Evolutionary conservation across 495 filamentous ascomycete genomes (phyloP), one percentile per base, ranked within the genome.

Genomic region (Aspergillus ostianus): DNA sequence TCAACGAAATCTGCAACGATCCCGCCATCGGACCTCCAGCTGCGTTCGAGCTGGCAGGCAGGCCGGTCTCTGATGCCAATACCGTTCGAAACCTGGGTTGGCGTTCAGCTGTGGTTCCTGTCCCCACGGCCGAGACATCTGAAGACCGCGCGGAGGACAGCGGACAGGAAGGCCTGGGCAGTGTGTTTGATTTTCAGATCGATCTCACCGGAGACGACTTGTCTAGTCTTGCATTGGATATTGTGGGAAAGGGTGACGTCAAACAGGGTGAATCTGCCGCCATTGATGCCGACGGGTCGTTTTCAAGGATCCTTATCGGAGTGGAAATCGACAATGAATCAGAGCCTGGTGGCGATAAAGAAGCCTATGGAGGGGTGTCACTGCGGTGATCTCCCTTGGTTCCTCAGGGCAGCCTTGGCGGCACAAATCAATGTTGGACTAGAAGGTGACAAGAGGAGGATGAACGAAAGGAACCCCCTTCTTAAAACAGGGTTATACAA

Each of bases 1-100:
- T 88, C 44, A 66, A 85, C 53, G 78, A 71, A 4, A 66, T 86
- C 30, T 63, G 73, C 21, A 59, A 57, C 27, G 55, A 67, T 20
- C 41, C 46, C 13, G 68, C 80, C 13, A 53, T 57, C 20, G 46
- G 56, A 4, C 52, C 50, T 12, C 55, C 61, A 3, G 51, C 56
- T 41, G 56, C 51, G 46, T 67, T 55, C 53, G 63, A 68, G n/a
- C 51, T 65, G 20, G 44, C 47, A 9, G 56, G 60, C 9, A 51
- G 53, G 23, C 58, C 55, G 4, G 27, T 64, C 6, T 59, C 58
- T 2, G 56, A 60, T 36, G 58, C 53, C 4, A 51, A 19, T 5
- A 19, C 58, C 18, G 60, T 65, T 10, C 48, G 56, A 18, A 64
- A 59, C 46, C 26, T 68, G 15, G 66, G 63, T 6, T 2, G 51